Evolutionary conservation across 2,329 filamentous ascomycete genomes (phyloP).

Genomic region (Fusarium concolor): DNA sequence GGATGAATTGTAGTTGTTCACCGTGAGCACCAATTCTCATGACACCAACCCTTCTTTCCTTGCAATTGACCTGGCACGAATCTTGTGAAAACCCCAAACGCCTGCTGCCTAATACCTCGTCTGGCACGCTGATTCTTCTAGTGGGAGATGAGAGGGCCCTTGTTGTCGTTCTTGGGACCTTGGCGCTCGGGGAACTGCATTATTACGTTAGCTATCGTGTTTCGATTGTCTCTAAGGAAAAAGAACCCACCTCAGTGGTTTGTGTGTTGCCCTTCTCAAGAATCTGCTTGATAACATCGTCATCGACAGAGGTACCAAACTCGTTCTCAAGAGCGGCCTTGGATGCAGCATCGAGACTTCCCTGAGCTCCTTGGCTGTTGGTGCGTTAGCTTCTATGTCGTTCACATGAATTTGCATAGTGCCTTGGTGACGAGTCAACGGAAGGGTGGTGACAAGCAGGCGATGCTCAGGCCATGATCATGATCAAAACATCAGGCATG

Average conservation of each 20-base stretch:
- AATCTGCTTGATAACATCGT: conserved; percentile 85
- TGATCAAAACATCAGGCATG: not conserved
- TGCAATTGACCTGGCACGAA: conserved; percentile 4
- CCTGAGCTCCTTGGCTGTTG: conserved; percentile 84
- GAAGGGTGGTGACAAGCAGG: not conserved
- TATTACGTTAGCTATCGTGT: conserved; percentile 4
- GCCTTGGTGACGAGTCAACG: not conserved
- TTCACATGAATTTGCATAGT: not conserved
- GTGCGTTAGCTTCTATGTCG: conserved; percentile 23
- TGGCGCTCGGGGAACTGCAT: conserved; percentile 64
- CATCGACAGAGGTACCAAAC: conserved; percentile 84
- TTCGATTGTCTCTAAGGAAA: not conserved
- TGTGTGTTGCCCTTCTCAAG: conserved; percentile 80
- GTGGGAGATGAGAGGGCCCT: conserved; percentile 57
- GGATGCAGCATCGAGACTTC: conserved; percentile 79
- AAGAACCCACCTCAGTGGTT: conserved; percentile 61
- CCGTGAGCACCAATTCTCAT: conserved; percentile 3
- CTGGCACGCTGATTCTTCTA: conserved; percentile 46
- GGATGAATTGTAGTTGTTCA: conserved; percentile 17
- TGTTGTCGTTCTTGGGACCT: conserved; percentile 65
- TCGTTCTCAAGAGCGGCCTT: conserved; percentile 82
- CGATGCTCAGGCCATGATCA: not conserved
- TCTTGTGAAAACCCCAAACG: conserved; percentile 18
- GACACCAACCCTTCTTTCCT: conserved; percentile 2
- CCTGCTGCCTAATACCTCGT: conserved; percentile 16